Percentiles rank a stretch among this genome's conserved stretches.
Conservation (phyloP, 805 yeast species). For the Kazachstania martiniae region DNA sequence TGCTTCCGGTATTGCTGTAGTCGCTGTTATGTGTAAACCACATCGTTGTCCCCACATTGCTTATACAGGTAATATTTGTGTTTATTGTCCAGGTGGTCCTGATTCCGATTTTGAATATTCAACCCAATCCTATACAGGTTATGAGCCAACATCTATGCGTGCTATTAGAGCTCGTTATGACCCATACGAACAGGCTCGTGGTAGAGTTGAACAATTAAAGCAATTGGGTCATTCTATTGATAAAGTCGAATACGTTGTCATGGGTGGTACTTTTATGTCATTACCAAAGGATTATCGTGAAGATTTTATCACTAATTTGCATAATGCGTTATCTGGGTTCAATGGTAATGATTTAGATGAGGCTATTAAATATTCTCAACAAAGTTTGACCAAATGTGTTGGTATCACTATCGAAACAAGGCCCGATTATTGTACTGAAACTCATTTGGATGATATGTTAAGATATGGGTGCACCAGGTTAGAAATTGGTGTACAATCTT, state of each 20-base stretch:
- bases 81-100: constrained; percentile 98
- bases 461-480: constrained; percentile 93
- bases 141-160: constrained; percentile 98
- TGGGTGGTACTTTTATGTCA: constrained; percentile 99
- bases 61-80: constrained; percentile 96
- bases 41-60: constrained; percentile 99
- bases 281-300: constrained; percentile 85
- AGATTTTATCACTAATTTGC: constrained; percentile 75
- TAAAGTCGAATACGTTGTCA: constrained; percentile 92
- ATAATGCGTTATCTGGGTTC: constrained; percentile 90
- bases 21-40: constrained; percentile 98
- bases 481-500: constrained; percentile 95
- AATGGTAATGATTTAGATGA: constrained; percentile 82
- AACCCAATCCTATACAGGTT: constrained; percentile 96
- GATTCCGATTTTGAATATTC: constrained; percentile 97
- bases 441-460: constrained; percentile 91
- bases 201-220: constrained; percentile 89
- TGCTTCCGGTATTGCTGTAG: constrained; percentile 97
- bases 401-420: constrained; percentile 97
- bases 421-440: constrained; percentile 95
- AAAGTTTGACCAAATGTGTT: constrained; percentile 91
- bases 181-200: constrained; percentile 97
- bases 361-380: constrained; percentile 84
- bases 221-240: constrained; percentile 94
- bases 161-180: constrained; percentile 98